Percentiles rank a stretch among this genome's conserved stretches.
These are phyloP conservation scores for Usnea hakonensis DNA, from an alignment of 495 filamentous ascomycete genomes.

Conservation along the genomic window DNA sequence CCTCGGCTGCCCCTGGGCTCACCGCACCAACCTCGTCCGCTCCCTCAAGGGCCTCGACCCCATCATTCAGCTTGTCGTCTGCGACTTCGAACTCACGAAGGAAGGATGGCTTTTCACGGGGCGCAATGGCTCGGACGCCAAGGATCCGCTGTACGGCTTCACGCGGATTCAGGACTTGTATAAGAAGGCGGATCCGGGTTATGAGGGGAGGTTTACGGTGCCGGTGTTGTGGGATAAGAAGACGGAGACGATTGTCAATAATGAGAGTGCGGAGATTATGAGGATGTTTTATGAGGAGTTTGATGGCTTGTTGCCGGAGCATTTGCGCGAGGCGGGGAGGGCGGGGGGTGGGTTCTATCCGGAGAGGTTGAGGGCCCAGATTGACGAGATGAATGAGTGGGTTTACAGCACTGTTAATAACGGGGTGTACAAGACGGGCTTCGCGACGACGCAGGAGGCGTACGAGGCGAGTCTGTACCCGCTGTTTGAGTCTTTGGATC, in stretches of 20 bases:
- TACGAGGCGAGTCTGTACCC: conserved; percentile 53
- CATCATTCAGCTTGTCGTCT: conserved; percentile 58
- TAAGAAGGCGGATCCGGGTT: conserved; percentile 57
- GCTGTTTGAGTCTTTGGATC: conserved; percentile 57
- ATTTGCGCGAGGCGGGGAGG: conserved; percentile 38
- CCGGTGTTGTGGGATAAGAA: conserved; percentile 74
- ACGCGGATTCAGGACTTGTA: conserved; percentile 64
- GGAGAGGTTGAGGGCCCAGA: conserved; percentile 40
- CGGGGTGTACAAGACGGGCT: conserved; percentile 64
- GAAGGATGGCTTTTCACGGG: conserved; percentile 71
- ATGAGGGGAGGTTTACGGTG: conserved; percentile 70
- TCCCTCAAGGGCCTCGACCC: conserved; percentile 73
- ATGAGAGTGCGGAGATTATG: conserved; percentile 80
- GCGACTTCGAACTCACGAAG: conserved; percentile 59
- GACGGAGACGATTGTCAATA: conserved; percentile 65
- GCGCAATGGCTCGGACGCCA: conserved; percentile 43
- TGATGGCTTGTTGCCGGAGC: conserved; percentile 48
- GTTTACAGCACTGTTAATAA: conserved; percentile 60
- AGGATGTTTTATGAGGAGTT: conserved; percentile 58
- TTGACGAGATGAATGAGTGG: conserved; percentile 59
- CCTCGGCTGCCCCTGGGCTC: conserved; percentile 76
- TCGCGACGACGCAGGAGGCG: conserved; percentile 56
- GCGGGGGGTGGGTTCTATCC: conserved; percentile 50
- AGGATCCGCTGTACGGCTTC: conserved; percentile 59
- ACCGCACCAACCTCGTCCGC: conserved; percentile 64